Conservation (phyloP, 2,329 filamentous ascomycete genomes). For the Fusarium staphyleae region DNA sequence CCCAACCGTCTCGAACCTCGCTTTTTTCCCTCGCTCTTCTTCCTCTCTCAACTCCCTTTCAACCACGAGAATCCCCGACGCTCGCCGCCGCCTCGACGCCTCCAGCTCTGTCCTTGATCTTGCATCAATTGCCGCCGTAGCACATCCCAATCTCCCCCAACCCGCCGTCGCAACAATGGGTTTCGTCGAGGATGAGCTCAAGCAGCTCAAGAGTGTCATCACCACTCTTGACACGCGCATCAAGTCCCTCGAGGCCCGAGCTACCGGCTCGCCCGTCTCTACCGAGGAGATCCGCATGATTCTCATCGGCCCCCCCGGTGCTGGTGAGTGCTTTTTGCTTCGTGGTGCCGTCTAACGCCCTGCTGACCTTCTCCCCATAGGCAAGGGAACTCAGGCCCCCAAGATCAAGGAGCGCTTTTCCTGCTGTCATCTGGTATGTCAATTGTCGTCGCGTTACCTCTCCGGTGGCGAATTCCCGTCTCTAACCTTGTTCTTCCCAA, state of each 20-base stretch:
- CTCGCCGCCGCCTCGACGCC: slow-evolving; percentile 12
- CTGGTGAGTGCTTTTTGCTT: slow-evolving; percentile 69
- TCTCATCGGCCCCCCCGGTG: slow-evolving; percentile 95
- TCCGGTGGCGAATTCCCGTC: neutral
- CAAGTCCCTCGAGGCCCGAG: slow-evolving; percentile 79
- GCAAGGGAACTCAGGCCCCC: slow-evolving; percentile 98
- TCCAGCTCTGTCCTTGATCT: slow-evolving; percentile 18
- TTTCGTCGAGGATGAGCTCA: slow-evolving; percentile 84
- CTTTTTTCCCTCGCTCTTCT: slow-evolving; percentile 24
- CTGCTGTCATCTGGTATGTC: slow-evolving; percentile 90
- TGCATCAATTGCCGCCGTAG: slow-evolving; percentile 29
- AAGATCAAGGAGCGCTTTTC: slow-evolving; percentile 98
- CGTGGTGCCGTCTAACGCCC: slow-evolving; percentile 3
- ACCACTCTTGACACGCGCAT: slow-evolving; percentile 85
- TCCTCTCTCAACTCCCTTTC: slow-evolving; percentile 8
- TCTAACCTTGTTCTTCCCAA: slow-evolving; percentile 29
- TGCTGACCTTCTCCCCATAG: slow-evolving; percentile 55
- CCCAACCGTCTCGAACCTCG: slow-evolving; percentile 37
- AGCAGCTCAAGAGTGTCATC: slow-evolving; percentile 85
- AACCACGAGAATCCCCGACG: slow-evolving; percentile 13
- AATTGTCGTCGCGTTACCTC: slow-evolving; percentile 24
- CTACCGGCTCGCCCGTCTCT: slow-evolving; percentile 62
- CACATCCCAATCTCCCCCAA: slow-evolving; percentile 28
- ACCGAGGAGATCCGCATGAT: slow-evolving; percentile 88
- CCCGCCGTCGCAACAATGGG: slow-evolving; percentile 71